A percentile compares a stretch with the other conserved stretches of the same genome.
Evolutionary conservation across 2,329 filamentous ascomycete species (phyloP).

Genomic region (Arthrobotrys sinensis): DNA sequence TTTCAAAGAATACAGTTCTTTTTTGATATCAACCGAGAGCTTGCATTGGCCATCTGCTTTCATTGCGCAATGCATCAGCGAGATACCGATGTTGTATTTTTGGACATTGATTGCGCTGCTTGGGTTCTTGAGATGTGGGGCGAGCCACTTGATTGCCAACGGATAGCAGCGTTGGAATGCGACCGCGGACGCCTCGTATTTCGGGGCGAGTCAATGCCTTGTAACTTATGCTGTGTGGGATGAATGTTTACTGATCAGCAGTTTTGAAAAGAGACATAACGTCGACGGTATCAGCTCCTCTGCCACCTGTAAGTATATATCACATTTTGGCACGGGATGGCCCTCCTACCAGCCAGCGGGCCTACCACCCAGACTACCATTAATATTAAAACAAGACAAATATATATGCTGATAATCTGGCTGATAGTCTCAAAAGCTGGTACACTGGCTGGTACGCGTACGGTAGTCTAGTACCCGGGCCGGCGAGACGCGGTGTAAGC

Average conservation of each 20-base stretch:
- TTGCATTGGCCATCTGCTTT: conserved; percentile 5
- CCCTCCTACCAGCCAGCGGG: too few relatives aligned
- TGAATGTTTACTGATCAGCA: conserved; percentile 3
- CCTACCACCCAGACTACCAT: too few relatives aligned
- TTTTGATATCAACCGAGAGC: not conserved
- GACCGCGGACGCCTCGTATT: conserved; percentile 14
- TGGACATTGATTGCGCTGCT: not conserved
- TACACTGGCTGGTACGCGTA: too few relatives aligned
- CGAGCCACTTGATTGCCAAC: conserved; percentile 20
- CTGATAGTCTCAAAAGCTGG: too few relatives aligned
- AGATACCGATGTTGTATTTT: conserved; percentile 26
- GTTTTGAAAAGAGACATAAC: too few relatives aligned
- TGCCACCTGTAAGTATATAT: too few relatives aligned
- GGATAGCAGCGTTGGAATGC: conserved; percentile 19
- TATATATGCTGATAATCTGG: too few relatives aligned
- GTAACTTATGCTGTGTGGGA: not conserved
- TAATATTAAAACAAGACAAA: too few relatives aligned
- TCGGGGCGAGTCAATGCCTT: not conserved
- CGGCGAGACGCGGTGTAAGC: too few relatives aligned
- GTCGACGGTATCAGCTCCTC: too few relatives aligned
- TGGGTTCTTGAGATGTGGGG: not conserved
- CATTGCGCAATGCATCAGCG: not conserved
- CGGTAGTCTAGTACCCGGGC: too few relatives aligned
- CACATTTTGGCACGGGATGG: too few relatives aligned
- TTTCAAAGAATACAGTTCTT: not conserved